Conservation (phyloP, 164 flowering plant genomes). For the Nymphaea colorata region DNA sequence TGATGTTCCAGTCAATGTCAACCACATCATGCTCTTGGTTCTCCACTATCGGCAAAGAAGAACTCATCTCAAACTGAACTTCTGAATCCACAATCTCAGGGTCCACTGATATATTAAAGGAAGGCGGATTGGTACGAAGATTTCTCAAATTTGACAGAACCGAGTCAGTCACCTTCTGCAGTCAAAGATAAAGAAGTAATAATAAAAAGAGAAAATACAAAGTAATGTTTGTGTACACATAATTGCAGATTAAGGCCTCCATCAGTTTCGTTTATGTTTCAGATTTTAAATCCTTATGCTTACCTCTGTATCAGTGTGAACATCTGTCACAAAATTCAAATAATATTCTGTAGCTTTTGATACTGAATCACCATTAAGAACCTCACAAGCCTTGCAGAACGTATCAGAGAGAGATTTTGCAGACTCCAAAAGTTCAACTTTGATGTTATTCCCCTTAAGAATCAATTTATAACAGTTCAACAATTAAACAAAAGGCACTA, state of each 20-base stretch:
- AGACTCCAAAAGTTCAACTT: slow-evolving; percentile 77
- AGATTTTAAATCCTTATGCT: not conserved
- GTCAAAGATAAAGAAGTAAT: slow-evolving; percentile 1
- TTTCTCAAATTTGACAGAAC: slow-evolving; percentile 54
- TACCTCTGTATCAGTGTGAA: slow-evolving; percentile 81
- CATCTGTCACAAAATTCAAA: slow-evolving; percentile 72
- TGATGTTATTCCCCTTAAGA: slow-evolving; percentile 73
- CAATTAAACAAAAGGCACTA: not conserved
- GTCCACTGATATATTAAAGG: slow-evolving; percentile 43
- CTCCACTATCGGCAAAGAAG: slow-evolving; percentile 14
- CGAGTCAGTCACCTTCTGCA: slow-evolving; percentile 38
- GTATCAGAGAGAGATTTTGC: slow-evolving; percentile 70
- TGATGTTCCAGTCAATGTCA: slow-evolving; percentile 81
- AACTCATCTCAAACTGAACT: slow-evolving; percentile 17
- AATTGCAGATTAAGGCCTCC: not conserved
- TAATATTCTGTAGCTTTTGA: slow-evolving; percentile 69
- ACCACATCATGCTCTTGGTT: slow-evolving; percentile 17
- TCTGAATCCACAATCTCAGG: slow-evolving; percentile 37
- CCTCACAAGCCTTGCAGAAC: slow-evolving; percentile 56
- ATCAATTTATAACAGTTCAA: slow-evolving; percentile 1
- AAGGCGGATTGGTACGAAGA: slow-evolving; percentile 59
- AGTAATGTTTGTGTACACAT: not conserved
- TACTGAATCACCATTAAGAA: slow-evolving; percentile 52
- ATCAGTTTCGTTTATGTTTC: not conserved
- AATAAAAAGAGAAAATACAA: not conserved